Base-by-base conservation (phyloP, 2,329 filamentous ascomycete species). In the Byssoonygena ceratinophila region DNA sequence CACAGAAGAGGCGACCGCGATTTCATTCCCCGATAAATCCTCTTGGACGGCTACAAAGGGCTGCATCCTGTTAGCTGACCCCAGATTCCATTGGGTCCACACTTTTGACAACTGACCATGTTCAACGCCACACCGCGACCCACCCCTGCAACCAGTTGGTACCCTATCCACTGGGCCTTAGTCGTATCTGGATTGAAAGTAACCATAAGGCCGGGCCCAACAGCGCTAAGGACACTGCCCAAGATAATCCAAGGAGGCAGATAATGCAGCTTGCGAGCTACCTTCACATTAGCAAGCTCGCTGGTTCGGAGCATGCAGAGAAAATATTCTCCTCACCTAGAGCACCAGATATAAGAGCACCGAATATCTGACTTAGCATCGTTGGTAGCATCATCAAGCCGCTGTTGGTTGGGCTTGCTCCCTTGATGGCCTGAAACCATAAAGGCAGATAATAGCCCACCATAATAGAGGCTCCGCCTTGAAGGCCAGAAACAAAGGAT, bases 401-500 rank as follows among this genome's bases (percentile, higher is more conserved):
- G 14, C 47, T 51, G 9, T 14, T 51, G 6, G 39, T 32, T 18
- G 53, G 47, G 18, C 25, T 37, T n/a, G 41, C 41, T 41, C 43
- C 48, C 18, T 51, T 45, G 31, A 54, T 44, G 31, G 46, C 25
- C 40, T 47, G 41, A 32, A 41, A 46, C 32, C 44, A 56, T 9
- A 54, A 52, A 7, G 49, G 53, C 37, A 57, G 37, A 49, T 50
- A 55, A 22, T 53, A 53, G 6, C 29, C 31, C n/a, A 43, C 36
- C 44, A 46, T 46, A 9, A 46, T 46, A 32, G 44, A 46, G 16
- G 44, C 44, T 2, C 44, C 44, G 5, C 36, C 40, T 27, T 45
- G 46, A 4, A 50, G 37, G 9, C 44, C 44, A 36, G 44, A 46
- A 22, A 52, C 36, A 25, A 44, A 41, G 3, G 18, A 23, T 14